Evolutionary conservation across 2,329 filamentous ascomycete genomes (phyloP).

Genomic region (Trichoderma sp.): DNA sequence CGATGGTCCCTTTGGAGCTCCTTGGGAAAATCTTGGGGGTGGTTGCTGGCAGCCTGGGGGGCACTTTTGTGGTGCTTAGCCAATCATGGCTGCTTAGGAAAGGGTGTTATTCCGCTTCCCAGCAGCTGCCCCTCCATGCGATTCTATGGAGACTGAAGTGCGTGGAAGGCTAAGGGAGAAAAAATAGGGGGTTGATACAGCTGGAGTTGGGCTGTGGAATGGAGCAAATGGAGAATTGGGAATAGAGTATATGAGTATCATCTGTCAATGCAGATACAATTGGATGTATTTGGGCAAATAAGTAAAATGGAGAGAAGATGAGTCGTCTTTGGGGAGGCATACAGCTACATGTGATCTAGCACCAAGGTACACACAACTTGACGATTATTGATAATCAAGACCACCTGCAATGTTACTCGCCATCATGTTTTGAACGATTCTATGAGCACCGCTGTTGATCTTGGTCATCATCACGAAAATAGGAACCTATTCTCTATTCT

Average conservation of each 20-base stretch:
- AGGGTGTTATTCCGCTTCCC: slow-evolving; percentile 17
- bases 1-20: slow-evolving; percentile 18
- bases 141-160: neutral
- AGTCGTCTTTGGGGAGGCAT: neutral
- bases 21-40: slow-evolving; percentile 24
- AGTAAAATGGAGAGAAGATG: neutral
- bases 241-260: neutral
- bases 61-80: slow-evolving; percentile 6
- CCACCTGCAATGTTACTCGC: neutral
- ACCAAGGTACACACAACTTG: neutral
- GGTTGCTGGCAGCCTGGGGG: slow-evolving; percentile 19
- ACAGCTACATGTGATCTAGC: neutral
- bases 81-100: slow-evolving; percentile 19
- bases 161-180: neutral
- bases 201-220: neutral
- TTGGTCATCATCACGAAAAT: too few species aligned
- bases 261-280: neutral
- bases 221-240: neutral
- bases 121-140: slow-evolving; percentile 14
- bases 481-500: neutral
- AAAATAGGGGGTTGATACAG: neutral
- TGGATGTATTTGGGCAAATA: neutral
- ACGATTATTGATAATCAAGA: neutral
- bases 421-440: neutral
- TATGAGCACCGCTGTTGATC: neutral